Percentiles rank a stretch among this genome's conserved stretches.
Evolutionary conservation across 352 stramenopile genomes (phyloP).

Genomic region (Phytophthora lateralis): DNA sequence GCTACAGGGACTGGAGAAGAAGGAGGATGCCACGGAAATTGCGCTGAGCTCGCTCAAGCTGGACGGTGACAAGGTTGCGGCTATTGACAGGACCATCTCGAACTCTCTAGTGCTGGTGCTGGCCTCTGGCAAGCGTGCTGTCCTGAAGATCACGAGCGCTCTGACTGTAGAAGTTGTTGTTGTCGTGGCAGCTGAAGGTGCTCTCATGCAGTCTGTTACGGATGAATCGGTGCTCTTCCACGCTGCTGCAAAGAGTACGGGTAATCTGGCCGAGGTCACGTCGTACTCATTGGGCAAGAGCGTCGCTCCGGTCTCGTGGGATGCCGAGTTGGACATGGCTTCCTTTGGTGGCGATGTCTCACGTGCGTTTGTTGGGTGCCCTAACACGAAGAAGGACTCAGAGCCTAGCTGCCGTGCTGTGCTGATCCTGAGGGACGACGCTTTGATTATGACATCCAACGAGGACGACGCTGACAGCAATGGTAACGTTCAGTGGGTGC

Average conservation of each 20-base stretch:
- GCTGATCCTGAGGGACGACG: slow-evolving; percentile 76
- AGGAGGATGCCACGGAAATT: slow-evolving; percentile 30
- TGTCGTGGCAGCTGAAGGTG: slow-evolving; percentile 45
- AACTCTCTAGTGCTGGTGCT: slow-evolving; percentile 58
- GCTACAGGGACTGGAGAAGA: slow-evolving; percentile 45
- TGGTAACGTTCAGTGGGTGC: slow-evolving; percentile 64
- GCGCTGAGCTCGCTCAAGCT: slow-evolving; percentile 43
- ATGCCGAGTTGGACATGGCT: slow-evolving; percentile 52
- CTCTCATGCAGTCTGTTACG: slow-evolving; percentile 58
- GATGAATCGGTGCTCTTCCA: slow-evolving; percentile 69
- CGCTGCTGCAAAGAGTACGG: slow-evolving; percentile 27
- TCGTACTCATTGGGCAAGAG: slow-evolving; percentile 54
- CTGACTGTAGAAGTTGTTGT: slow-evolving; percentile 46
- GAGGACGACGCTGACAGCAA: slow-evolving; percentile 44
- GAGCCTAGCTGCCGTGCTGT: slow-evolving; percentile 56
- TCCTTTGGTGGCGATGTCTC: slow-evolving; percentile 58
- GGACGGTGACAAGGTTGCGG: slow-evolving; percentile 39
- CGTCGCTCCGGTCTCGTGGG: slow-evolving; percentile 38
- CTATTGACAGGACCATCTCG: slow-evolving; percentile 46
- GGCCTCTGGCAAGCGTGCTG: slow-evolving; percentile 61
- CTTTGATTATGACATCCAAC: slow-evolving; percentile 72
- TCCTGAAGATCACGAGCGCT: slow-evolving; percentile 51
- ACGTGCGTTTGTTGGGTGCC: slow-evolving; percentile 60
- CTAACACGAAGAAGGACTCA: slow-evolving; percentile 62
- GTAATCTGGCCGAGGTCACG: slow-evolving; percentile 41